Evolutionary conservation across 129 eudicot species (phyloP), one percentile per base, ranked within the genome.

Genomic region (Gnaphalium uliginosum): DNA sequence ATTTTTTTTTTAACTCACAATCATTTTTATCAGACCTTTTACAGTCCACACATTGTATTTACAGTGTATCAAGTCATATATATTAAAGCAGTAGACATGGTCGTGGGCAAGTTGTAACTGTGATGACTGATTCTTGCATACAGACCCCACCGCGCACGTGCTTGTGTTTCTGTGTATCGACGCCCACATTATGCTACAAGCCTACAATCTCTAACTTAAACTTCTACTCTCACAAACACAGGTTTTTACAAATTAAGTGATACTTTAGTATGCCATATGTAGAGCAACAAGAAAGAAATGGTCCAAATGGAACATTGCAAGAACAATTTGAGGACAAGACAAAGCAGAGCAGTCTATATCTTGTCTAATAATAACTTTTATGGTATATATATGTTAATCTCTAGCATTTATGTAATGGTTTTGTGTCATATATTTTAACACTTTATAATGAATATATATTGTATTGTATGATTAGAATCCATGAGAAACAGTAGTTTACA

Each of bases 301-400:
- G 6, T 46, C 53, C 53, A 46, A 46, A 50, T 43, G 76, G 72
- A 85, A 60, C 79, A 79, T 24, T 72, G 76, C 75, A 75, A 75
- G 73, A 89, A 79, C 76, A 69, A 76, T 61, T 64, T 22, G 29
- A 78, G 79, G 96, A 93, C 96, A 92, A 63, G 92, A 90, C 79
- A 78, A 80, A 90, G 86, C 81, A 81, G 85, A 81, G 70, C 74
- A 79, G 88, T 86, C 92, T 66, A 81, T 43, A 50, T 81, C 71
- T n/a, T 83, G 88, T 90, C 82, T 77, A 68, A 83, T 77, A 64
- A 79, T 78, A 78, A 79, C 81, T 81, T 88, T 79, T 59, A 68
- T 62, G 83, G 69, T 43, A 75, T 33, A 21, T 14, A 69, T 17
- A 17, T 69, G 6, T 26, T 27, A 69, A 50, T 69, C 29, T n/a